Conservation (phyloP, 345 rosid species). For the Gossypium ekmanianum region DNA sequence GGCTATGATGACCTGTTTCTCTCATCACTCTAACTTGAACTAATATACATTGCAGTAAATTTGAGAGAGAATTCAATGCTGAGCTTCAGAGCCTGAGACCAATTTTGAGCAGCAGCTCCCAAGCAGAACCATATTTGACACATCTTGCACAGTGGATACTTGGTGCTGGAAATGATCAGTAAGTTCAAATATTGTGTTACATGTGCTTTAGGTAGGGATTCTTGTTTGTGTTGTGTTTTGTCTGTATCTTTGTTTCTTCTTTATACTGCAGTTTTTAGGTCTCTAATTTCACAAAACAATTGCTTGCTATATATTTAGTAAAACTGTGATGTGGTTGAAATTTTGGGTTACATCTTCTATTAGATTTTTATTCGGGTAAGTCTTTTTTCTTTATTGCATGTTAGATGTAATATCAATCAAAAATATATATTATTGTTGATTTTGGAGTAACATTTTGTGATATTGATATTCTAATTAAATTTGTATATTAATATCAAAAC, state of each 20-base stretch:
- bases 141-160: conserved; percentile 97
- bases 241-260: neutral
- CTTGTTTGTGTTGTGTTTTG: neutral
- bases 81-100: conserved; percentile 90
- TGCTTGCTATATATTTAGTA: neutral
- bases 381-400: no score
- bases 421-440: no score
- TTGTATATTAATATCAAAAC: no score
- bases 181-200: neutral
- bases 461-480: no score
- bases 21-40: neutral
- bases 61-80: conserved; percentile 74
- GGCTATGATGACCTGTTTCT: conserved; percentile 2
- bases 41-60: conserved; percentile 49
- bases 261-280: neutral
- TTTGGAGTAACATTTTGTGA: no score
- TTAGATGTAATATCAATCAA: no score
- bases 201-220: neutral
- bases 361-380: no score
- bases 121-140: conserved; percentile 88
- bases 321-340: no score
- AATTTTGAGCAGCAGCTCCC: conserved; percentile 70
- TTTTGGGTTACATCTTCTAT: no score
- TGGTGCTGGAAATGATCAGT: conserved; percentile 58
- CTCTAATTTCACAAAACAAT: neutral